Base-by-base conservation (phyloP, 2,329 filamentous ascomycete species). In the Penicillium occitanis region DNA sequence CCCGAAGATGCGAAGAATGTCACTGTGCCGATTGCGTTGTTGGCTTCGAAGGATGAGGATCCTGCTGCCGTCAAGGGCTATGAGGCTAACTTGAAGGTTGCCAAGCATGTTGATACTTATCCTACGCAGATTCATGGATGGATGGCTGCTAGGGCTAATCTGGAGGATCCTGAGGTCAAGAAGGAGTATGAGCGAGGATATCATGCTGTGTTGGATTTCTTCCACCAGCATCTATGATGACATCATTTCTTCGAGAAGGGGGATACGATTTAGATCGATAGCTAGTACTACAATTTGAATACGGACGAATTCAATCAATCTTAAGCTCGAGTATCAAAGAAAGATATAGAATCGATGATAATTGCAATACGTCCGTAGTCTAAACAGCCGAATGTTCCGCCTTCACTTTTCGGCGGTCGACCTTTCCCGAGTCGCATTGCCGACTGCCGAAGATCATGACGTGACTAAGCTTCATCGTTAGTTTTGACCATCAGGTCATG, bases 21-120 rank as follows among this genome's bases (percentile, higher is more conserved):
- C 44, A 83, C 81, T 3, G 85, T 88, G 46, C 86, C 86, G 1
- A 85, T 85, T 74, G 80, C 82, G 6, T 79, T 87, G 79, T 78
- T 88, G 48, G 85, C 86, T 1, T 84, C 81, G 44, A 83, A 82
- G 73, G 86, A 87, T 58, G 86, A 88, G 78, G 74, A 79, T 42
- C 81, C 83, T 69, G 79, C 82, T 0, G 86, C 76, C 19, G 77
- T 82, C 11, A 71, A 75, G 48, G 73, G 74, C 5, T 83, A 80
- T 67, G 73, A 77, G 53, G 73, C 74, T 10, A 78, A 76, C 42
- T 66, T 83, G 69, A 72, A 74, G 63, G 74, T 75, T 1, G 72
- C 76, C 19, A 78, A 81, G 59, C 72, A 80, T 61, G 74, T 83
- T 2, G 80, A 82, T 73, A 82, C 78, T 28, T 83, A 79, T 68